Conservation (phyloP, 768 basidiomycete genomes). For the Pholiota molesta region DNA sequence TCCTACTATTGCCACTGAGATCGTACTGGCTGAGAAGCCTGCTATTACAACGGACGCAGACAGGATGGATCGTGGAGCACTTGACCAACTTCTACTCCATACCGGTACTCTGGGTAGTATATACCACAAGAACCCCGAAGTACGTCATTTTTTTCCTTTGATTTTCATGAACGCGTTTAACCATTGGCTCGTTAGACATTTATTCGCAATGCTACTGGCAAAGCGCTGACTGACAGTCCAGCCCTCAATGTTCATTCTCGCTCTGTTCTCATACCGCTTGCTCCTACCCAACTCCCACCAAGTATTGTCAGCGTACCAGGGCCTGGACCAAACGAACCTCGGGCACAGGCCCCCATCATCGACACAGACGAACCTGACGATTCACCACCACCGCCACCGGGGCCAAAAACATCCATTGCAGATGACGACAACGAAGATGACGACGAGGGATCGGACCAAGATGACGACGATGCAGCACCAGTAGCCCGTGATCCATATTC, state of each 20-base stretch:
- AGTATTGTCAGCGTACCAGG: constrained; percentile 56
- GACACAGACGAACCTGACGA: constrained; percentile 33
- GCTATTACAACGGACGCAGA: constrained; percentile 98
- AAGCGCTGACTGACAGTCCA: constrained; percentile 85
- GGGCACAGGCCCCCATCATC: constrained; percentile 26
- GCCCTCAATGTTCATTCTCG: no score
- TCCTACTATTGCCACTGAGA: constrained; percentile 83
- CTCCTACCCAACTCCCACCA: constrained; percentile 52
- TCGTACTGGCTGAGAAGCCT: constrained; percentile 93
- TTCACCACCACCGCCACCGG: constrained; percentile 32
- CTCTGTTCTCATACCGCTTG: constrained; percentile 66
- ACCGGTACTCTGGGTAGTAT: constrained; percentile 94
- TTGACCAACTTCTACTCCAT: constrained; percentile 93
- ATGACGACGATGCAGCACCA: constrained; percentile 30
- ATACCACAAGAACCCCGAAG: constrained; percentile 99
- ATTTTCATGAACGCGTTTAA: not conserved
- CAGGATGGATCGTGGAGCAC: constrained; percentile 93
- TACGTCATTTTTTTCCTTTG: constrained; percentile 31
- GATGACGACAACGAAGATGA: constrained; percentile 32
- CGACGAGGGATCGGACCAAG: constrained; percentile 33
- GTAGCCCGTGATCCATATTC: constrained; percentile 75
- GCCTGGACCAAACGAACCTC: constrained; percentile 61
- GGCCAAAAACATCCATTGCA: constrained; percentile 18
- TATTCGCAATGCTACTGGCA: constrained; percentile 87
- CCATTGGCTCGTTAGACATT: constrained; percentile 63